phyloP scores from a whole-genome alignment of 768 basidiomycete genomes.

The Suillus subluteus region DNA sequence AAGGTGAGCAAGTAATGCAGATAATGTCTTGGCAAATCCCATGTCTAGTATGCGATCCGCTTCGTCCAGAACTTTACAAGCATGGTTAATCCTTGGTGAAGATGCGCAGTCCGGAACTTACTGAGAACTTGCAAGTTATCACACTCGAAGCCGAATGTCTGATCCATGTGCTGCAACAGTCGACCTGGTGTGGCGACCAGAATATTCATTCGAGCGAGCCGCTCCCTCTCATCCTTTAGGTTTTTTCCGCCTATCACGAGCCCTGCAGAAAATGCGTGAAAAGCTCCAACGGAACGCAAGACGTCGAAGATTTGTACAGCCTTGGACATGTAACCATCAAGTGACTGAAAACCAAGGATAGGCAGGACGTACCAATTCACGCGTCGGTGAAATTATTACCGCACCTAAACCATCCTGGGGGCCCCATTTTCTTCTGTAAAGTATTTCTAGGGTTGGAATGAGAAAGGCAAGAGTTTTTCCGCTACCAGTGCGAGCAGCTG shows the following conservation, averaged over 20 bases:
- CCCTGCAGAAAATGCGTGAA: conserved; percentile 92
- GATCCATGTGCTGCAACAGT: conserved; percentile 96
- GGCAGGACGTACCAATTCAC: conserved; percentile 72
- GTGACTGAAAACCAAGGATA: background rate
- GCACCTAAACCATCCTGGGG: conserved; percentile 82
- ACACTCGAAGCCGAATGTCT: conserved; percentile 92
- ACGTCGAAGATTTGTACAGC: conserved; percentile 99
- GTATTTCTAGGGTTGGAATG: conserved; percentile 64
- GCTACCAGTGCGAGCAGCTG: conserved; percentile 71
- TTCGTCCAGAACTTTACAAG: conserved; percentile 77
- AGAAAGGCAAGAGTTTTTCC: conserved; percentile 79
- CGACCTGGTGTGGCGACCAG: conserved; percentile 97
- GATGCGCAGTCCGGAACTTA: conserved; percentile 39
- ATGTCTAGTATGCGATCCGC: conserved; percentile 96
- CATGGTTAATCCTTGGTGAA: conserved; percentile 28
- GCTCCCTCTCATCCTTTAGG: conserved; percentile 88
- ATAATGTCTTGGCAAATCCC: conserved; percentile 88
- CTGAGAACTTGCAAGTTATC: conserved; percentile 91
- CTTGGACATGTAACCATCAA: conserved; percentile 41
- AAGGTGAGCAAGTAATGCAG: conserved; percentile 90
- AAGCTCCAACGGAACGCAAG: conserved; percentile 87
- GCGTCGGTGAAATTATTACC: conserved; percentile 90
- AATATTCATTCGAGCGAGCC: conserved; percentile 94
- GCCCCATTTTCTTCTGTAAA: conserved; percentile 71
- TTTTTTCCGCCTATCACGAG: conserved; percentile 97